Conservation (phyloP, 73 alveolate species). For the Uronychia setigera region DNA sequence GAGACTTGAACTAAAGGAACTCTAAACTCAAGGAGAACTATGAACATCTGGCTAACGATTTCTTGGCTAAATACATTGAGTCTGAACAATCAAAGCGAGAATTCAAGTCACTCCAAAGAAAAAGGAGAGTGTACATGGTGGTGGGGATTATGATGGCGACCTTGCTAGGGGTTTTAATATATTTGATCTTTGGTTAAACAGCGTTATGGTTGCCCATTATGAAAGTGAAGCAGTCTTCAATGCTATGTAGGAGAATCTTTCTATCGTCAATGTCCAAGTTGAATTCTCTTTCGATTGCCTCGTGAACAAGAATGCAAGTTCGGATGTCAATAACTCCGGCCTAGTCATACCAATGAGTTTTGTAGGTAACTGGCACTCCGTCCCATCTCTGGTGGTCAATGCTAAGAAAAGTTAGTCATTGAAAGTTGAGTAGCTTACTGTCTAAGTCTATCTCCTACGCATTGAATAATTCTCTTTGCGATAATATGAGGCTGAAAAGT, state of each 20-base stretch:
- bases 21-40: neutral
- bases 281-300: slow-evolving; percentile 90
- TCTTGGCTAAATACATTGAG: neutral
- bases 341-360: slow-evolving; percentile 84
- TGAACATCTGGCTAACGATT: neutral
- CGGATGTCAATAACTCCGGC: slow-evolving; percentile 78
- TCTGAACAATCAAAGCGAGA: neutral
- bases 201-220: slow-evolving; percentile 49
- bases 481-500: no score
- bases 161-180: neutral
- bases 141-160: neutral
- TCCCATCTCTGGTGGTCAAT: slow-evolving; percentile 80
- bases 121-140: neutral
- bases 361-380: slow-evolving; percentile 85
- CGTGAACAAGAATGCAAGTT: slow-evolving; percentile 85
- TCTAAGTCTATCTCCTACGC: slow-evolving; percentile 85
- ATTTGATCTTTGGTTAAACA: slow-evolving; percentile 8
- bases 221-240: slow-evolving; percentile 71
- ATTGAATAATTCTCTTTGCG: slow-evolving; percentile 84
- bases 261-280: slow-evolving; percentile 87
- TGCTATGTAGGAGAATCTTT: slow-evolving; percentile 68
- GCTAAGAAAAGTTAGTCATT: no score
- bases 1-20: neutral
- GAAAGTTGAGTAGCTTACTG: slow-evolving; percentile 50
- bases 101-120: neutral